These are phyloP conservation scores for Telopea speciosissima DNA, from an alignment of 177 flowering plant species.

Conservation along the genomic window DNA sequence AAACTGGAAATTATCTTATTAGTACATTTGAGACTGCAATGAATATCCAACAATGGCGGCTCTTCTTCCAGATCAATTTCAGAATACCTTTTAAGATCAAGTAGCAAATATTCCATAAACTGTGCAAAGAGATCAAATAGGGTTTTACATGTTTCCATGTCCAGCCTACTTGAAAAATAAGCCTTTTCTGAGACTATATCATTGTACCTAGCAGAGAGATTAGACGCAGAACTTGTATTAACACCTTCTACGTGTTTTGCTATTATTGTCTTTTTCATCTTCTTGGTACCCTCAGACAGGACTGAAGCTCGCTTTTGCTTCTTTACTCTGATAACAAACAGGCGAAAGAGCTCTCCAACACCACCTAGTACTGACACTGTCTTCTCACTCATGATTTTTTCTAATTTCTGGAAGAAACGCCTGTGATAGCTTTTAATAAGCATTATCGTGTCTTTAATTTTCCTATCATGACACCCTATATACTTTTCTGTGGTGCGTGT, in stretches of 20 bases:
- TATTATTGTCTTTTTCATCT: conserved; percentile 12
- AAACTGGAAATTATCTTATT: conserved; percentile 49
- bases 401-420: conserved; percentile 64
- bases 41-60: conserved; percentile 26
- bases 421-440: conserved; percentile 67
- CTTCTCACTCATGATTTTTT: conserved; percentile 34
- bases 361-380: conserved; percentile 33
- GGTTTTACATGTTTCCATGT: conserved; percentile 46
- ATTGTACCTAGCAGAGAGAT: conserved; percentile 5
- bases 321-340: conserved; percentile 47
- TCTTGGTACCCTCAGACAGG: conserved; percentile 20
- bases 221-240: conserved; percentile 9
- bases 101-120: conserved; percentile 59
- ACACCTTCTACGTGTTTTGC: conserved; percentile 11
- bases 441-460: conserved; percentile 25
- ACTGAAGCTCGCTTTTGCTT: conserved; percentile 37
- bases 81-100: conserved; percentile 27
- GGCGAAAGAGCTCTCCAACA: conserved; percentile 51
- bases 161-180: conserved; percentile 23
- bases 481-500: conserved; percentile 39
- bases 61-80: conserved; percentile 24
- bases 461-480: conserved; percentile 21
- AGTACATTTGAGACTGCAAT: conserved; percentile 34
- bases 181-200: conserved; percentile 15
- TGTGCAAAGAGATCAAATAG: conserved; percentile 66